Conservation (phyloP, 1,139 yeast species). For the Blastobotrys apis region DNA sequence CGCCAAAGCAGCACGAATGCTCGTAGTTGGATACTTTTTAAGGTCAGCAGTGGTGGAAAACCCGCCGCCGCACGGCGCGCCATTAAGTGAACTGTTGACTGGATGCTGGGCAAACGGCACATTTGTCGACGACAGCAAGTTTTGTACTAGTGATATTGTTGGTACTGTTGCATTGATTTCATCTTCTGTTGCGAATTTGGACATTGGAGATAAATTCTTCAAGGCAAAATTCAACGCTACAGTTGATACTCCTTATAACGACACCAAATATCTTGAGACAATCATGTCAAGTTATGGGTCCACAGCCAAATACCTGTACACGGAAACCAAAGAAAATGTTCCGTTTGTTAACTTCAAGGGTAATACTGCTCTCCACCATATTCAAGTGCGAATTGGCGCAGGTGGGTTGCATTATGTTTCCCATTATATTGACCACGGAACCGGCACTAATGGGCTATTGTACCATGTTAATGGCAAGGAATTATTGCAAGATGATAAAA, state of each 20-base stretch:
- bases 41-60: neutral
- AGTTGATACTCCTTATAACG: neutral
- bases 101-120: slow-evolving; percentile 1
- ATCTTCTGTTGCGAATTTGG: neutral
- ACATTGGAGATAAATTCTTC: too few species aligned
- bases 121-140: neutral
- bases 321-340: neutral
- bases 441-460: neutral
- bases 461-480: slow-evolving; percentile 8
- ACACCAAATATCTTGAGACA: neutral
- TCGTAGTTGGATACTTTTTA: neutral
- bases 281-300: neutral
- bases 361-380: neutral
- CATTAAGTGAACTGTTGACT: neutral
- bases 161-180: neutral
- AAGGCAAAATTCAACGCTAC: too few species aligned
- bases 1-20: neutral
- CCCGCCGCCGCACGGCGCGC: neutral
- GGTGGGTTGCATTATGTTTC: slow-evolving; percentile 5
- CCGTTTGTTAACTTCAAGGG: neutral
- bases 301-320: neutral
- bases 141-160: neutral
- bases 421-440: slow-evolving; percentile 2
- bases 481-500: too few species aligned
- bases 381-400: slow-evolving; percentile 2